Percentiles rank a stretch among this genome's conserved stretches.
phyloP scores from a whole-genome alignment of 345 rosid species.

The Odontarrhena argentea region DNA sequence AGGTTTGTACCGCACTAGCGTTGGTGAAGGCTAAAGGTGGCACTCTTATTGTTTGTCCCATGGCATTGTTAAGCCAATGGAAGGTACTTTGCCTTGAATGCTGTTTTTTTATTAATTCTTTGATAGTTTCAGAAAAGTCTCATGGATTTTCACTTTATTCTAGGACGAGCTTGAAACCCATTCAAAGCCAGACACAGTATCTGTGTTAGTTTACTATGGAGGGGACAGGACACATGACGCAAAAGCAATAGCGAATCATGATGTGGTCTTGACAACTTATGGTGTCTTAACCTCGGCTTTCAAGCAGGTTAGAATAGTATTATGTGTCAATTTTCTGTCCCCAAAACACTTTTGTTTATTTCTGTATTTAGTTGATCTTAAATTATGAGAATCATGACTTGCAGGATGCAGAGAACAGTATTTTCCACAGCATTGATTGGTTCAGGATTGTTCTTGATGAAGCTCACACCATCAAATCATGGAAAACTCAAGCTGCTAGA shows the following conservation, averaged over 20 bases:
- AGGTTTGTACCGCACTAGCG: conserved; percentile 21
- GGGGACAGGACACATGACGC: conserved; percentile 60
- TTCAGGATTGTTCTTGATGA: conserved; percentile 70
- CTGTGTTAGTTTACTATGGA: conserved; percentile 66
- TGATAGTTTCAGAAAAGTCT: neutral
- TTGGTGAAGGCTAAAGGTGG: conserved; percentile 52
- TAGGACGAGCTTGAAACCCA: conserved; percentile 78
- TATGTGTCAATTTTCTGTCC: neutral
- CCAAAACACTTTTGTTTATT: neutral
- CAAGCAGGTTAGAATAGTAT: conserved; percentile 51
- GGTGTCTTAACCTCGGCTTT: conserved; percentile 62
- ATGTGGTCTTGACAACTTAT: conserved; percentile 72
- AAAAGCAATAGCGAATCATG: conserved; percentile 49
- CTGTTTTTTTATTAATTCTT: neutral
- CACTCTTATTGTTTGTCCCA: conserved; percentile 74
- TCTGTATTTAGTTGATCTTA: neutral
- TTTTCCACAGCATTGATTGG: conserved; percentile 64
- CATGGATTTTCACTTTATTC: conserved; percentile 7
- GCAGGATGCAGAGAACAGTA: conserved; percentile 52
- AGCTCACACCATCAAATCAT: conserved; percentile 69
- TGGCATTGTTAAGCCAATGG: conserved; percentile 78
- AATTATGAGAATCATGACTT: conserved; percentile 18
- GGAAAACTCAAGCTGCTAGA: conserved; percentile 55
- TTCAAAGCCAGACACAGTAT: conserved; percentile 50
- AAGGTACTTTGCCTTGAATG: conserved; percentile 48